Conservation (phyloP, 768 basidiomycete species). For the Tephrocybe sp. region DNA sequence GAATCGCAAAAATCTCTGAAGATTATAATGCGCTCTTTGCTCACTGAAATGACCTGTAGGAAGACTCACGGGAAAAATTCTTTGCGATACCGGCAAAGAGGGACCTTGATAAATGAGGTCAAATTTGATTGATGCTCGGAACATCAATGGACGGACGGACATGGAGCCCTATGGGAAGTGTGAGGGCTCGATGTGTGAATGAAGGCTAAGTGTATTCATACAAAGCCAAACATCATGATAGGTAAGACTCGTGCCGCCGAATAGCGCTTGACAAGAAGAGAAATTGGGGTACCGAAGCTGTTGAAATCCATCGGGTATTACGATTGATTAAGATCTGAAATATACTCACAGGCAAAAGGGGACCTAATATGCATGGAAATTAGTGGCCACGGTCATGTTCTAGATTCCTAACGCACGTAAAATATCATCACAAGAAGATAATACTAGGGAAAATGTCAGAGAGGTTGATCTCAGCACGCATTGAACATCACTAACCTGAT, state of each 20-base stretch:
- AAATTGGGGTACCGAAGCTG: conserved; percentile 51
- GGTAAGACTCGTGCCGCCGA: conserved; percentile 48
- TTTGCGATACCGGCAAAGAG: conserved; percentile 44
- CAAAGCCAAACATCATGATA: conserved; percentile 52
- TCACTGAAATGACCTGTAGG: neutral
- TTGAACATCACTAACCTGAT: conserved; percentile 34
- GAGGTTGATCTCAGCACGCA: neutral
- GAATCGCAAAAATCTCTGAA: conserved; percentile 45
- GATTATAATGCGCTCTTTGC: no score
- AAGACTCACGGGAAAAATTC: conserved; percentile 41
- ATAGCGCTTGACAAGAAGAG: conserved; percentile 47
- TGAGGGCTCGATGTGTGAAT: neutral
- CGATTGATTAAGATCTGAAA: neutral
- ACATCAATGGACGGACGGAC: conserved; percentile 20
- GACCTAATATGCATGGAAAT: no score
- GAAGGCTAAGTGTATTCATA: conserved; percentile 22
- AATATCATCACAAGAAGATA: conserved; percentile 50
- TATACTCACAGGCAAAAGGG: conserved; percentile 45
- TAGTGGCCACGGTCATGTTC: no score
- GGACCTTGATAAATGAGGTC: conserved; percentile 29
- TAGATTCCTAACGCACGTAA: conserved; percentile 32
- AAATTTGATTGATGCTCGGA: neutral
- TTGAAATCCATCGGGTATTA: no score
- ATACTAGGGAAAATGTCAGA: conserved; percentile 29
- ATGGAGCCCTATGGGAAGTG: conserved; percentile 35